Evolutionary conservation across 345 rosid genomes (phyloP).

Genomic region (Sonneratia caseolaris): DNA sequence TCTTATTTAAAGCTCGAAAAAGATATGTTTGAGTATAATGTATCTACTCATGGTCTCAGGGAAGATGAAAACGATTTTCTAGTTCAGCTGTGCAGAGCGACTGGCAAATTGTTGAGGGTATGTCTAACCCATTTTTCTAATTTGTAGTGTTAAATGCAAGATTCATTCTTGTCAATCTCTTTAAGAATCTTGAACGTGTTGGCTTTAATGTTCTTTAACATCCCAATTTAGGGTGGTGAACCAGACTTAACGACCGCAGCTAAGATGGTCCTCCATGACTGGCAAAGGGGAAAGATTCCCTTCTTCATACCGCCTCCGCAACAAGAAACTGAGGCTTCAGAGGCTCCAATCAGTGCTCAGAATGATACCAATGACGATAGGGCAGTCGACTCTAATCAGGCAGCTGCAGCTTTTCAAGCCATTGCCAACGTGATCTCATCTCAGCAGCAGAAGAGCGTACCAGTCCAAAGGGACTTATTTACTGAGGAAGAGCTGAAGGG

Average conservation of each 20-base stretch:
- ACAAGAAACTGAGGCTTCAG: constrained; percentile 22
- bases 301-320: constrained; percentile 79
- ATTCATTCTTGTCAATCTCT: background rate
- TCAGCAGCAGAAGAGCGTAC: constrained; percentile 64
- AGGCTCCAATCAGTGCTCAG: constrained; percentile 17
- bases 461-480: constrained; percentile 70
- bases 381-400: constrained; percentile 35
- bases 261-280: constrained; percentile 92
- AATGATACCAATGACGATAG: constrained; percentile 37
- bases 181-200: background rate
- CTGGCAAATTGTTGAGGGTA: constrained; percentile 84
- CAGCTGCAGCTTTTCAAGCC: constrained; percentile 64
- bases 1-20: background rate
- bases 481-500: constrained; percentile 50
- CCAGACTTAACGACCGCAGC: constrained; percentile 78
- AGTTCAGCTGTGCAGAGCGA: constrained; percentile 64
- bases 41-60: constrained; percentile 34
- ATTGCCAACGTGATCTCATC: constrained; percentile 64
- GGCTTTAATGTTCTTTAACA: background rate
- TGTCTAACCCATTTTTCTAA: constrained; percentile 1
- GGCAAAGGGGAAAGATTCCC: constrained; percentile 93
- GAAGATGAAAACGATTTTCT: constrained; percentile 75
- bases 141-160: background rate
- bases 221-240: constrained; percentile 65
- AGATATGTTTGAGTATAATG: background rate